Percentiles rank a stretch among this genome's conserved stretches.
Evolutionary conservation across 148 eudicot species (phyloP).

Genomic region (Camellia lanceoleosa): DNA sequence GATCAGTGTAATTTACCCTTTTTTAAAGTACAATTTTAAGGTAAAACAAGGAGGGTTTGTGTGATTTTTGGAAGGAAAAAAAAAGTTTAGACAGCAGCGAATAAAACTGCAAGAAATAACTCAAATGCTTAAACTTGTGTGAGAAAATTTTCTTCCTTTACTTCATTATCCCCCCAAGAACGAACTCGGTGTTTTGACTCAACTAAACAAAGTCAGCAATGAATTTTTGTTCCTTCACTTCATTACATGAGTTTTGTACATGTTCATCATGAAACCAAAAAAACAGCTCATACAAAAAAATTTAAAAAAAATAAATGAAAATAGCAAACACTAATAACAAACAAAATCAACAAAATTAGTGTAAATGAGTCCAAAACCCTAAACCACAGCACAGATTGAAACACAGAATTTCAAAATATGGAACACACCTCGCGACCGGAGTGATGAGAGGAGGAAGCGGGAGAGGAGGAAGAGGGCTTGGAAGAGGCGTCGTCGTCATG

Average conservation of each 20-base stretch:
- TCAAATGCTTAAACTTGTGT: not conserved
- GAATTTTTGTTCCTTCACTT: no score
- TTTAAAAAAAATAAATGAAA: no score
- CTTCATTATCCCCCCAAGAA: no score
- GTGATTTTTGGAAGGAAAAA: not conserved
- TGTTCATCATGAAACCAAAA: no score
- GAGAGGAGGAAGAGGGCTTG: slow-evolving; percentile 49
- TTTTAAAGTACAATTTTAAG: no score
- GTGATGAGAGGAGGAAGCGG: slow-evolving; percentile 59
- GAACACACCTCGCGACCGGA: slow-evolving; percentile 70
- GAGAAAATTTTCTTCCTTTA: no score
- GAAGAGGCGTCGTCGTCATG: slow-evolving; percentile 38
- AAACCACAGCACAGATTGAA: not conserved
- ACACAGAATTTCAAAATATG: not conserved
- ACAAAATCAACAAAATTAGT: not conserved
- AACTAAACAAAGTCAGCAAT: no score
- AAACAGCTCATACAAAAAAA: no score
- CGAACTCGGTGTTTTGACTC: no score
- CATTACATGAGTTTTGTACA: no score
- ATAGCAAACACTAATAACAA: not conserved
- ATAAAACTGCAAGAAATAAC: not conserved
- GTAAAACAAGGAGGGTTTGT: not conserved
- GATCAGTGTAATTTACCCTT: no score
- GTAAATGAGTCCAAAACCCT: slow-evolving; percentile 10
- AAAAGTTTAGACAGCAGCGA: not conserved